Evolutionary conservation across 2,329 filamentous ascomycete species (phyloP).

Genomic region (Xylaria sp.): DNA sequence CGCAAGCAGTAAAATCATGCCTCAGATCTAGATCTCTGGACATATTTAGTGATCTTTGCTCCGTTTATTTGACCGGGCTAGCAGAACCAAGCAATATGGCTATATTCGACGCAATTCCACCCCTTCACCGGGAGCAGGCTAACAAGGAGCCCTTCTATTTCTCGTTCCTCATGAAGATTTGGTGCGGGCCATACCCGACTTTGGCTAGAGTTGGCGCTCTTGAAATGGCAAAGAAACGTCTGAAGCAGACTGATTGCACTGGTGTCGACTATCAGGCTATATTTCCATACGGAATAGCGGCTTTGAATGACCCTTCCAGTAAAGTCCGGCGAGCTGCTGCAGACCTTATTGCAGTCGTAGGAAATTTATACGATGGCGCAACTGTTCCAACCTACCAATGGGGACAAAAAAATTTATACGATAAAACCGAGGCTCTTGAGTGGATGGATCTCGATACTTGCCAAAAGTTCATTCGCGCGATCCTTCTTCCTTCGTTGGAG

Average conservation of each 20-base stretch:
- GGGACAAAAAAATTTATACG: constrained; percentile 75
- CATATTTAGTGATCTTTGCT: constrained; percentile 68
- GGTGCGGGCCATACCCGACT: constrained; percentile 77
- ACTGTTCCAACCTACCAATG: constrained; percentile 59
- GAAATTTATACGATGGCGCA: constrained; percentile 56
- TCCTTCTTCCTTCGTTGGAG: constrained; percentile 81
- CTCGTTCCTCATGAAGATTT: constrained; percentile 80
- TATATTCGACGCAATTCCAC: constrained; percentile 65
- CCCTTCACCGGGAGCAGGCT: constrained; percentile 65
- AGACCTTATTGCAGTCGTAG: constrained; percentile 70
- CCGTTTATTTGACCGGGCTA: constrained; percentile 62
- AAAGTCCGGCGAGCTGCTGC: constrained; percentile 81
- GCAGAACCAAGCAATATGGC: constrained; percentile 52
- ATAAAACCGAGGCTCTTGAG: constrained; percentile 62
- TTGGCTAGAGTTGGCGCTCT: constrained; percentile 76
- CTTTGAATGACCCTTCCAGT: constrained; percentile 79
- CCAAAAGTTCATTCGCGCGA: constrained; percentile 70
- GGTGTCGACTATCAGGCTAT: constrained; percentile 78
- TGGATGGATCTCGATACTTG: constrained; percentile 69
- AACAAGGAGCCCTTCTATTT: constrained; percentile 74
- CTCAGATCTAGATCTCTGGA: constrained; percentile 62
- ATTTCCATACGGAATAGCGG: constrained; percentile 82
- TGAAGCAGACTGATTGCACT: constrained; percentile 62
- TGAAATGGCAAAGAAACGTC: constrained; percentile 67
- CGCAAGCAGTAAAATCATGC: constrained; percentile 59